phyloP scores from a whole-genome alignment of 2,329 filamentous ascomycete genomes.

The Delphinella strobiligena region DNA sequence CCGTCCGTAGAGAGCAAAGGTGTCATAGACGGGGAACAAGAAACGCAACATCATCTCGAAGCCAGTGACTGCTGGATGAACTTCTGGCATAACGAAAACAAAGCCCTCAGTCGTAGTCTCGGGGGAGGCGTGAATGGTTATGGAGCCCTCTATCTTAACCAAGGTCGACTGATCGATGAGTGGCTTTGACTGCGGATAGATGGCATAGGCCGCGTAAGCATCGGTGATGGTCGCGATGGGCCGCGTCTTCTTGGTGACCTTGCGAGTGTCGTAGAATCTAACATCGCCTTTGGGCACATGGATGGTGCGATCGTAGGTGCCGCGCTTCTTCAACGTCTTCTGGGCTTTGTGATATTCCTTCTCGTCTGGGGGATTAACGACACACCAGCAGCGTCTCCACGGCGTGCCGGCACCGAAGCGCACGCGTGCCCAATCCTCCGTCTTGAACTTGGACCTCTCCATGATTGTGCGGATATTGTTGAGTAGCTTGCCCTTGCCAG shows the following conservation, averaged over 20 bases:
- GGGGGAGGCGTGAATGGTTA: conserved; percentile 73
- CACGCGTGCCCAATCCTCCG: conserved; percentile 90
- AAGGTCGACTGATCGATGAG: conserved; percentile 90
- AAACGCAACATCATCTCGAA: conserved; percentile 93
- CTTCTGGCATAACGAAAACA: conserved; percentile 95
- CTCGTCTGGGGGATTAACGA: conserved; percentile 83
- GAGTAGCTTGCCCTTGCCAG: conserved; percentile 77
- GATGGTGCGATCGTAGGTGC: conserved; percentile 64
- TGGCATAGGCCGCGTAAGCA: conserved; percentile 83
- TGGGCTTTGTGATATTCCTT: conserved; percentile 78
- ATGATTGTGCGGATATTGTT: conserved; percentile 88
- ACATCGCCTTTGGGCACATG: conserved; percentile 73
- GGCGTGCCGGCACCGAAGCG: conserved; percentile 91
- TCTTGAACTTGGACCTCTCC: conserved; percentile 62
- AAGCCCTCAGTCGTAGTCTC: conserved; percentile 79
- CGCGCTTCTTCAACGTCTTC: conserved; percentile 71
- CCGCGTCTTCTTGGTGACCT: conserved; percentile 80
- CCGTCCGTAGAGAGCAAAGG: conserved; percentile 81
- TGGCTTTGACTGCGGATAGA: conserved; percentile 89
- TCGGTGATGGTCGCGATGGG: conserved; percentile 89
- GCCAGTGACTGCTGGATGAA: conserved; percentile 78
- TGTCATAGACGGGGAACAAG: conserved; percentile 88
- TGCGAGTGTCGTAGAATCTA: conserved; percentile 85
- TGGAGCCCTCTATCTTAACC: conserved; percentile 83
- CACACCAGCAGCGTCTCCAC: conserved; percentile 95